A percentile compares a stretch with the other conserved stretches of the same genome.
Conservation (phyloP, 208 protist species). For the Leishmania guyanensis region DNA sequence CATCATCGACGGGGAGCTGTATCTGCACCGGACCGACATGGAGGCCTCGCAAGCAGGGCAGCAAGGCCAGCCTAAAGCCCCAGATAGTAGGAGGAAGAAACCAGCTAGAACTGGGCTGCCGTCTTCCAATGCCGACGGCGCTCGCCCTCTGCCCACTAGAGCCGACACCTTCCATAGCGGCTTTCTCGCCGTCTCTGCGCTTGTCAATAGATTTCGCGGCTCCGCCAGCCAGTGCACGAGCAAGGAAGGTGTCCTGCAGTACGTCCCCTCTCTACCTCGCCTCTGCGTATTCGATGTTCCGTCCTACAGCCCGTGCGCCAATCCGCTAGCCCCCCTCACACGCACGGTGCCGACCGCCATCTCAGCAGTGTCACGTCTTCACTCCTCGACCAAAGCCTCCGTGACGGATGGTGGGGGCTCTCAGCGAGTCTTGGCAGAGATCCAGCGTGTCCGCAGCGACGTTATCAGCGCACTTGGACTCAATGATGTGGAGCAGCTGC, state of each 20-base stretch:
- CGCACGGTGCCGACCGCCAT: neutral
- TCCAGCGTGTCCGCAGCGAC: constrained; percentile 23
- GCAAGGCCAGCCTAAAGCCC: neutral
- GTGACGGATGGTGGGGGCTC: neutral
- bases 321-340: neutral
- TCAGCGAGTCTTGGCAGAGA: constrained; percentile 13
- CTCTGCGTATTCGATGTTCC: constrained; percentile 87
- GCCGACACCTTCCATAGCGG: constrained; percentile 44
- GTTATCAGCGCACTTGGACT: constrained; percentile 33
- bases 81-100: neutral
- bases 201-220: constrained; percentile 75
- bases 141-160: neutral
- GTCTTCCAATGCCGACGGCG: neutral
- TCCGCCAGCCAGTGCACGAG: constrained; percentile 30
- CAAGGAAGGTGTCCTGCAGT: constrained; percentile 58
- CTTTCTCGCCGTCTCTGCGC: constrained; percentile 76
- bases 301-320: constrained; percentile 50
- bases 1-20: constrained; percentile 85
- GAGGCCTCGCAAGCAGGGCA: neutral
- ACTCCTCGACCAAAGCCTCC: neutral
- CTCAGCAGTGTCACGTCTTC: constrained; percentile 6
- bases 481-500: constrained; percentile 62
- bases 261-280: constrained; percentile 59
- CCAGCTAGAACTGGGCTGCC: neutral
- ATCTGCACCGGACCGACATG: constrained; percentile 59